Evolutionary conservation across 2,329 filamentous ascomycete species (phyloP).

Genomic region (Cercospora sesami): DNA sequence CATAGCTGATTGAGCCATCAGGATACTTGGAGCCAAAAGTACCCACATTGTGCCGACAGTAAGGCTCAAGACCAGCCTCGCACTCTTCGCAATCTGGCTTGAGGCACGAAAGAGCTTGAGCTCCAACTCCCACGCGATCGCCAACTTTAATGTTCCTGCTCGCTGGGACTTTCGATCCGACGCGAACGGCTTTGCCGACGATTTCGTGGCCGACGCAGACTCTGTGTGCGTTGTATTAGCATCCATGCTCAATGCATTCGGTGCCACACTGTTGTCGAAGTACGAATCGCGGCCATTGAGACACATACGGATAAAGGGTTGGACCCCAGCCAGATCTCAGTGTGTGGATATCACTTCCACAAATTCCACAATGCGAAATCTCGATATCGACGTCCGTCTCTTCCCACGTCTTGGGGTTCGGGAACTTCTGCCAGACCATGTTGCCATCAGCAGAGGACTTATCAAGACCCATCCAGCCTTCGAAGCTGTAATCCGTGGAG

Average conservation of each 20-base stretch:
- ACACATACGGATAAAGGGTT: slow-evolving; percentile 41
- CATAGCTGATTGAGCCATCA: slow-evolving; percentile 55
- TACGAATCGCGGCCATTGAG: too few species aligned
- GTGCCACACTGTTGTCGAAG: neutral
- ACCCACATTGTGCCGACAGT: slow-evolving; percentile 35
- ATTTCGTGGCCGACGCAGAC: slow-evolving; percentile 41
- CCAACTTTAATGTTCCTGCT: slow-evolving; percentile 38
- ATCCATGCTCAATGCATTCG: neutral
- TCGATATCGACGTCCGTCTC: slow-evolving; percentile 45
- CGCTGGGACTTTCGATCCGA: slow-evolving; percentile 33
- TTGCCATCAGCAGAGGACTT: slow-evolving; percentile 53
- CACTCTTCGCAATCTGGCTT: slow-evolving; percentile 56
- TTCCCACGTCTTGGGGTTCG: slow-evolving; percentile 40
- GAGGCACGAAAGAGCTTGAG: slow-evolving; percentile 52
- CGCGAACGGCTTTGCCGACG: slow-evolving; percentile 38
- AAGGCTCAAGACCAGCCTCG: slow-evolving; percentile 39
- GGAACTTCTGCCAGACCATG: slow-evolving; percentile 55
- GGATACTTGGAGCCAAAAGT: slow-evolving; percentile 39
- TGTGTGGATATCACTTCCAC: slow-evolving; percentile 38
- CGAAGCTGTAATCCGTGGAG: slow-evolving; percentile 51
- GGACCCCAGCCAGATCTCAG: slow-evolving; percentile 45
- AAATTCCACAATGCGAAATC: slow-evolving; percentile 45
- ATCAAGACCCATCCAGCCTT: slow-evolving; percentile 59
- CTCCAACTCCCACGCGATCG: slow-evolving; percentile 53
- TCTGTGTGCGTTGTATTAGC: neutral